Base-by-base conservation (phyloP, 805 yeast species). In the Ogataea neopini region DNA sequence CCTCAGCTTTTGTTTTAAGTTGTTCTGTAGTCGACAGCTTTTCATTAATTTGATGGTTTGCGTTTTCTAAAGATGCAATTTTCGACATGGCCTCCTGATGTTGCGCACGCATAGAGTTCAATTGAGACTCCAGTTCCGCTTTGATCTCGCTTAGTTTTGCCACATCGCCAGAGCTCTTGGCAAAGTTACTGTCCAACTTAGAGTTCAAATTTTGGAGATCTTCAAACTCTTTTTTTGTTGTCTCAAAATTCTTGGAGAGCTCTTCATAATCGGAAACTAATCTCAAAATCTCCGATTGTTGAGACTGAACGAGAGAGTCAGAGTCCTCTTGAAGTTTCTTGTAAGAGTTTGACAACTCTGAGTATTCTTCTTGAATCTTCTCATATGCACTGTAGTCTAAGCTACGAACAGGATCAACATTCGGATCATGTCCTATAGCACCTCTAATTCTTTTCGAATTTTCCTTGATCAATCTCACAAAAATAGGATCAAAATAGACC, bases 351-450 rank as follows among this genome's bases (percentile, higher is more conserved):
- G 48, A 32, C 6, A 67, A 17, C 1, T 23, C 45, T 3, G 50
- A 40, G 13, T 67, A 63, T 38, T 72, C 70, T 1, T 51, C 52
- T 49, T 76, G 78, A 15, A 77, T 55, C 20, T 72, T 74, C 44
- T 76, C 81, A 52, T 66, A 80, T 45, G 74, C 73, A 41, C 79
- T 92, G 57, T 77, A 85, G 0, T 91, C 79, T 1, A 91, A 68
- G 40, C 78, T 75, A 0, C 80, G 76, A 30, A 75, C 72, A 0
- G 97, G 96, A 57, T 88, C 95, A 37, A 76, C 63, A 5, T 74
- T 69, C 0, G 98, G 96, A 57, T 83, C 88, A 51, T 82, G 85
- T 29, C 81, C 82, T 29, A 92, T 67, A 0, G 96, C 84, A 38
- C 82, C 76, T 51, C 77, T 77, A 22, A 94, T 79, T 48, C 97